Conservation (phyloP, 805 yeast genomes). For the Metschnikowia picachoensis region DNA sequence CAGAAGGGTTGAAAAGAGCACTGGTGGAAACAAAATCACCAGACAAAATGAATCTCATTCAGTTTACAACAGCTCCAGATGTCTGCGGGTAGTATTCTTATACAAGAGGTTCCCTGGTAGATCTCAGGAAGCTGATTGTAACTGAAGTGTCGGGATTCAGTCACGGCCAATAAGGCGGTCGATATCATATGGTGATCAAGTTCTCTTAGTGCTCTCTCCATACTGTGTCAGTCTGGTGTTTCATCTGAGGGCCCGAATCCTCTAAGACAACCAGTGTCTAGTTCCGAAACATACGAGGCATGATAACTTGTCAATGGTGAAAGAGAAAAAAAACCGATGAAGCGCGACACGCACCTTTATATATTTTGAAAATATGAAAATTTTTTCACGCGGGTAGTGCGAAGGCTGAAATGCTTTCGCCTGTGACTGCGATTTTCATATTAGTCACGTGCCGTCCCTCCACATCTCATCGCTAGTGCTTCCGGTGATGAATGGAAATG, state of each 20-base stretch:
- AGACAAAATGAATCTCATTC: background rate
- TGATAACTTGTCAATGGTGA: slow-evolving; percentile 33
- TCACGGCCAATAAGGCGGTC: slow-evolving; percentile 36
- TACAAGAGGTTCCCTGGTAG: too few relatives aligned
- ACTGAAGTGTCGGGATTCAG: slow-evolving; percentile 92
- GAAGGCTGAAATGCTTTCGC: background rate
- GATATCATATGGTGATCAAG: background rate
- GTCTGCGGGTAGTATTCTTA: too few relatives aligned
- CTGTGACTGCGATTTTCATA: background rate
- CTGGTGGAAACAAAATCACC: background rate
- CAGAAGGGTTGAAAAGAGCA: background rate
- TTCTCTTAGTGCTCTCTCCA: slow-evolving; percentile 6
- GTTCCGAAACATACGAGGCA: slow-evolving; percentile 56
- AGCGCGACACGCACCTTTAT: slow-evolving; percentile 3
- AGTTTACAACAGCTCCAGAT: slow-evolving; percentile 6
- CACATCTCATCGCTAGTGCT: too few relatives aligned
- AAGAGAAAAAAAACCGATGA: background rate
- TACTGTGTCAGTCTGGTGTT: slow-evolving; percentile 10
- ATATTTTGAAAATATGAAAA: slow-evolving; percentile 6
- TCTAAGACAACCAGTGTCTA: slow-evolving; percentile 27
- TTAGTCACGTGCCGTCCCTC: too few relatives aligned
- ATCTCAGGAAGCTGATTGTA: slow-evolving; percentile 28
- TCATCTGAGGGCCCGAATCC: slow-evolving; percentile 69
- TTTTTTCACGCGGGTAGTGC: slow-evolving; percentile 12
- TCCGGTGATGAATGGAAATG: too few relatives aligned